Evolutionary conservation across 192 early-diverging fungal species (phyloP).

Genomic region (Chytriomyces sp.): DNA sequence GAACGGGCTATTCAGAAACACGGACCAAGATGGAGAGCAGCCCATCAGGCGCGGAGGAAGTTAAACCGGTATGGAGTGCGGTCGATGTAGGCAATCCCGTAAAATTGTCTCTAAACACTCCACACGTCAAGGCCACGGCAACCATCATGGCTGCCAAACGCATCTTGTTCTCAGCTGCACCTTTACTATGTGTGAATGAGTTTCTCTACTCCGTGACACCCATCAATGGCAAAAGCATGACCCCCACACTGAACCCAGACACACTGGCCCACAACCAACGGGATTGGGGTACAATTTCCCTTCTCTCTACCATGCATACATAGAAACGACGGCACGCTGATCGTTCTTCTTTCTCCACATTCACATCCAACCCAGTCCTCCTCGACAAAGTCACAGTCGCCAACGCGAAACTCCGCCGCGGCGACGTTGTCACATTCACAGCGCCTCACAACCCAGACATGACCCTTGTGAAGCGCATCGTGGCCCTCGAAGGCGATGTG

Average conservation of each 20-base stretch:
- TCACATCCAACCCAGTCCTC: conserved; percentile 6
- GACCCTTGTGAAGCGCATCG: conserved; percentile 80
- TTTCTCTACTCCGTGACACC: conserved; percentile 20
- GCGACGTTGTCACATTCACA: conserved; percentile 47
- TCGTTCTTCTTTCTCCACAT: not conserved
- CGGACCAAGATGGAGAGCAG: not conserved
- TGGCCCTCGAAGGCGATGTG: conserved; percentile 80
- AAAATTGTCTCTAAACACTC: too few relatives aligned
- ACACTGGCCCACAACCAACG: conserved; percentile 15
- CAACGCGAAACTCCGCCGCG: not conserved
- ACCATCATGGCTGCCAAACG: too few relatives aligned
- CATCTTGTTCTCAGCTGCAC: not conserved
- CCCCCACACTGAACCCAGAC: conserved; percentile 32
- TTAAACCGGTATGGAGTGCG: too few relatives aligned
- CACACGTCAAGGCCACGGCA: too few relatives aligned
- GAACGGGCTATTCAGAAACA: not conserved
- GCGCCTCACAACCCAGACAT: conserved; percentile 70
- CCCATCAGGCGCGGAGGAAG: too few relatives aligned
- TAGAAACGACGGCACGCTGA: not conserved
- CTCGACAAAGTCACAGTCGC: conserved; percentile 26
- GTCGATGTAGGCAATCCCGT: too few relatives aligned
- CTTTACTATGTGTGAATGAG: conserved; percentile 26
- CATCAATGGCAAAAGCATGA: conserved; percentile 29
- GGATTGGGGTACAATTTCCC: conserved; percentile 10
- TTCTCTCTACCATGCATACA: not conserved